Evolutionary conservation across 306 rosid genomes (phyloP).

Genomic region (Ceratonia siliqua): DNA sequence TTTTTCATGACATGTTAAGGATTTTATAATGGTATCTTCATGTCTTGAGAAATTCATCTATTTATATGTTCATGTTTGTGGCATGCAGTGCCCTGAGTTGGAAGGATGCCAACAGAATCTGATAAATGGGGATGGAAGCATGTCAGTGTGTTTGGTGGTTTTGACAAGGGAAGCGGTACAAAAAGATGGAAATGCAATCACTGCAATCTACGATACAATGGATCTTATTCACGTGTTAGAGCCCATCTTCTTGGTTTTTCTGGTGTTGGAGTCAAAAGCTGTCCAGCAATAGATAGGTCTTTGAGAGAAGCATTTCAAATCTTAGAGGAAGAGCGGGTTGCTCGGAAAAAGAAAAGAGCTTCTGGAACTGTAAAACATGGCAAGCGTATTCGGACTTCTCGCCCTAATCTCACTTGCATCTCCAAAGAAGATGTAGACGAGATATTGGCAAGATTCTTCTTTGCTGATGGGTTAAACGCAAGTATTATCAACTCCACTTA

Average conservation of each 20-base stretch:
- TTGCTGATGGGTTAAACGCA: slow-evolving; percentile 48
- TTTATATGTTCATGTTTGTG: slow-evolving; percentile 17
- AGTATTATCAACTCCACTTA: slow-evolving; percentile 48
- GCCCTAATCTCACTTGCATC: slow-evolving; percentile 35
- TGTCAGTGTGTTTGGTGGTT: slow-evolving; percentile 64
- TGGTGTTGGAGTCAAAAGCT: slow-evolving; percentile 62
- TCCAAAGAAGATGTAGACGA: slow-evolving; percentile 60
- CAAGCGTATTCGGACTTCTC: slow-evolving; percentile 42
- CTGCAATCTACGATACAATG: slow-evolving; percentile 54
- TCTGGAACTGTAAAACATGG: slow-evolving; percentile 43
- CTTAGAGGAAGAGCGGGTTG: slow-evolving; percentile 54
- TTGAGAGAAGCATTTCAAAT: slow-evolving; percentile 52
- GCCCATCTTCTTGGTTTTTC: slow-evolving; percentile 66
- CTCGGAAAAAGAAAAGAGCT: slow-evolving; percentile 44
- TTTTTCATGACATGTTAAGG: neutral
- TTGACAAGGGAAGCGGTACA: slow-evolving; percentile 70
- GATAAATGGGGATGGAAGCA: slow-evolving; percentile 73
- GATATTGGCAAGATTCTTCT: slow-evolving; percentile 53
- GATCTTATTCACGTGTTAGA: slow-evolving; percentile 72
- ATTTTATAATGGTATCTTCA: neutral
- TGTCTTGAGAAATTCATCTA: slow-evolving; percentile 12
- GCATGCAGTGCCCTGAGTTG: slow-evolving; percentile 30
- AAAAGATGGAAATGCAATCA: slow-evolving; percentile 72
- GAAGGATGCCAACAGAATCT: slow-evolving; percentile 49
- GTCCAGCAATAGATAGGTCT: slow-evolving; percentile 53